These are phyloP conservation scores for Ophiosphaerella narmari DNA, from an alignment of 2,329 filamentous ascomycete genomes.

Conservation along the genomic window DNA sequence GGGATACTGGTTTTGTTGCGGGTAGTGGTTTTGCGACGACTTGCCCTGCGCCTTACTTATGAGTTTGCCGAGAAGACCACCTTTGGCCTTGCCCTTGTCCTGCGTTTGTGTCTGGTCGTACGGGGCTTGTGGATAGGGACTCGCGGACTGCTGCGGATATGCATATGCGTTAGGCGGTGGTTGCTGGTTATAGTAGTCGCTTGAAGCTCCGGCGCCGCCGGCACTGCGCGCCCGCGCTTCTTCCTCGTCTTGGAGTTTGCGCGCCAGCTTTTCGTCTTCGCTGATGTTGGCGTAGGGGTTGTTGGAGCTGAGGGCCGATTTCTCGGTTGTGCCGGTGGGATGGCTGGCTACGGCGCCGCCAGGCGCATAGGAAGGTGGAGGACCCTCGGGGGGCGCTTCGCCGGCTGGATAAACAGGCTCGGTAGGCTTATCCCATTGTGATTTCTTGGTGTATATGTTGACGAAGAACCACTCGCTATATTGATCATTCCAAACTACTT, in stretches of 20 bases:
- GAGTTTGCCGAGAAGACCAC: conserved; percentile 58
- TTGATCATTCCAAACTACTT: conserved; percentile 80
- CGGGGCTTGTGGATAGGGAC: conserved; percentile 23
- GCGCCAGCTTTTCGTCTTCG: conserved; percentile 75
- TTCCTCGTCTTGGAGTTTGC: conserved; percentile 82
- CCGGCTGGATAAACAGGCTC: conserved; percentile 64
- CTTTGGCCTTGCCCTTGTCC: conserved; percentile 46
- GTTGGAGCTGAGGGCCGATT: conserved; percentile 58
- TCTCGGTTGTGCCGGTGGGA: conserved; percentile 48
- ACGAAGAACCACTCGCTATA: conserved; percentile 96
- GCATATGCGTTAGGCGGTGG: background rate
- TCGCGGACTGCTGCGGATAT: conserved; percentile 17
- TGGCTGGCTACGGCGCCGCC: conserved; percentile 46
- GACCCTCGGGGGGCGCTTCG: conserved; percentile 57
- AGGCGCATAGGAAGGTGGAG: conserved; percentile 70
- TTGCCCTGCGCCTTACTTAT: conserved; percentile 50
- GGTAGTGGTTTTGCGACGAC: conserved; percentile 45
- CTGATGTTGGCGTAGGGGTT: conserved; percentile 69
- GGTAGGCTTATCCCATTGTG: conserved; percentile 87
- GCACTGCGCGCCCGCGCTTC: conserved; percentile 59
- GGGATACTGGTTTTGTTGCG: conserved; percentile 31
- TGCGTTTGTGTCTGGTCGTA: conserved; percentile 14
- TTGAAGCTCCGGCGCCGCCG: conserved; percentile 48
- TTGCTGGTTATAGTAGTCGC: conserved; percentile 52
- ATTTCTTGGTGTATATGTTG: conserved; percentile 83